These are phyloP conservation scores for Auricularia cornea DNA, from an alignment of 768 basidiomycete species.

Conservation along the genomic window DNA sequence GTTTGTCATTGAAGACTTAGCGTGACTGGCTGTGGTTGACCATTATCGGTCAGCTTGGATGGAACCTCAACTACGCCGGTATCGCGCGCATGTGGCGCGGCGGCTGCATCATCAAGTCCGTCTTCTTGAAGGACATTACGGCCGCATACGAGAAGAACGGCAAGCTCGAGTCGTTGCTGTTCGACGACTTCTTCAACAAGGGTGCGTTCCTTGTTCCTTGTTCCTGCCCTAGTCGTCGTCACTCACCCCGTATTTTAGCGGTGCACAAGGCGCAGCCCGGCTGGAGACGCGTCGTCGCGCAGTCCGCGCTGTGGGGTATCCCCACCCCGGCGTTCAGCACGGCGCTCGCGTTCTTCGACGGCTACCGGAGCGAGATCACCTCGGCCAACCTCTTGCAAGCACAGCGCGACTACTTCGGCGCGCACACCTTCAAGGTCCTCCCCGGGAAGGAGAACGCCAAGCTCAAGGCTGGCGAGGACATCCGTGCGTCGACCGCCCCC, in stretches of 20 bases:
- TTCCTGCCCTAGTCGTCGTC: conserved; percentile 6
- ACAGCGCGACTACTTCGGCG: conserved; percentile 97
- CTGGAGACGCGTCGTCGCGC: conserved; percentile 95
- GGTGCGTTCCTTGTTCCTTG: conserved; percentile 30
- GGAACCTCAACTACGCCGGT: conserved; percentile 96
- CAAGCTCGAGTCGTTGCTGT: conserved; percentile 83
- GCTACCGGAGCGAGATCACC: conserved; percentile 51
- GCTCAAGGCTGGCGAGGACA: conserved; percentile 75
- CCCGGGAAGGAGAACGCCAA: conserved; percentile 84
- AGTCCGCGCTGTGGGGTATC: conserved; percentile 95
- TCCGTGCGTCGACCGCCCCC: conserved; percentile 50
- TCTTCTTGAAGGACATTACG: conserved; percentile 92
- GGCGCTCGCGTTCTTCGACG: conserved; percentile 97
- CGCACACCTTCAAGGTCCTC: conserved; percentile 93
- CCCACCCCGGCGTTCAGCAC: conserved; percentile 97
- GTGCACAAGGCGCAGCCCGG: conserved; percentile 93
- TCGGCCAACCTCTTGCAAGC: conserved; percentile 6
- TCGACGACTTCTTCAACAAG: conserved; percentile 97
- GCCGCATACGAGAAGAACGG: conserved; percentile 80
- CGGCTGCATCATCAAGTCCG: conserved; percentile 98
- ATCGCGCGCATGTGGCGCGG: conserved; percentile 99
- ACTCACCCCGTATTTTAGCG: conserved; percentile 34
- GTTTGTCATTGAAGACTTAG: conserved; percentile 24
- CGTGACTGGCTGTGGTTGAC: not conserved
- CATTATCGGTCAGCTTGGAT: conserved; percentile 41